Conservation (phyloP, 768 basidiomycete genomes). For the Lentinula detonsa region DNA sequence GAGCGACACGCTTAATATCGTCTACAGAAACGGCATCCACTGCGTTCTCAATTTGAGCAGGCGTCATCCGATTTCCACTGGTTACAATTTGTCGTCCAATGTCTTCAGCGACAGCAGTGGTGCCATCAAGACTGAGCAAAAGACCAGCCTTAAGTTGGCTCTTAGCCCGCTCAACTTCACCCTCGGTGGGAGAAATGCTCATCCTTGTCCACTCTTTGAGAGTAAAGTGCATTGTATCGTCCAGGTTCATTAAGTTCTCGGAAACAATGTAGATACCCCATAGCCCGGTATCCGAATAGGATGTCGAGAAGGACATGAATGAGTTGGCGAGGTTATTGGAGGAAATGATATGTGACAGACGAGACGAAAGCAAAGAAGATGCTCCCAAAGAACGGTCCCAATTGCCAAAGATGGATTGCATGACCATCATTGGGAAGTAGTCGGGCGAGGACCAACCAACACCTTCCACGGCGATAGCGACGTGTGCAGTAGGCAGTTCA, state of each 20-base stretch:
- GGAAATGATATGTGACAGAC: conserved; percentile 87
- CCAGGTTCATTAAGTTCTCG: conserved; percentile 91
- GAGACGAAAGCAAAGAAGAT: conserved; percentile 82
- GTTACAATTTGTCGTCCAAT: conserved; percentile 98
- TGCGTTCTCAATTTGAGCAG: conserved; percentile 89
- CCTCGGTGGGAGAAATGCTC: conserved; percentile 76
- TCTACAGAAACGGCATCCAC: conserved; percentile 84
- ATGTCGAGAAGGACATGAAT: conserved; percentile 99
- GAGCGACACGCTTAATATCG: conserved; percentile 91
- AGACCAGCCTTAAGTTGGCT: conserved; percentile 96
- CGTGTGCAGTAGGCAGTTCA: conserved; percentile 79
- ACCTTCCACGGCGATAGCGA: conserved; percentile 97
- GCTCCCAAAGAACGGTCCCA: conserved; percentile 97
- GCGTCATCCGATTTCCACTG: conserved; percentile 83
- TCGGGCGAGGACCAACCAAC: conserved; percentile 97
- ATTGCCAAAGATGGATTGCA: conserved; percentile 97
- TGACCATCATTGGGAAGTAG: conserved; percentile 99
- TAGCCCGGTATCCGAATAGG: conserved; percentile 96
- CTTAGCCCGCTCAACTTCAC: conserved; percentile 96
- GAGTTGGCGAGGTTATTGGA: conserved; percentile 96
- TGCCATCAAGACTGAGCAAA: conserved; percentile 88
- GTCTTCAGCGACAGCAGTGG: conserved; percentile 95
- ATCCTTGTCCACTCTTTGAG: conserved; percentile 94
- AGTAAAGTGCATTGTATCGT: conserved; percentile 92
- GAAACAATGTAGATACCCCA: conserved; percentile 98